phyloP scores from a whole-genome alignment of 495 filamentous ascomycete genomes.

The Talaromyces ruber region DNA sequence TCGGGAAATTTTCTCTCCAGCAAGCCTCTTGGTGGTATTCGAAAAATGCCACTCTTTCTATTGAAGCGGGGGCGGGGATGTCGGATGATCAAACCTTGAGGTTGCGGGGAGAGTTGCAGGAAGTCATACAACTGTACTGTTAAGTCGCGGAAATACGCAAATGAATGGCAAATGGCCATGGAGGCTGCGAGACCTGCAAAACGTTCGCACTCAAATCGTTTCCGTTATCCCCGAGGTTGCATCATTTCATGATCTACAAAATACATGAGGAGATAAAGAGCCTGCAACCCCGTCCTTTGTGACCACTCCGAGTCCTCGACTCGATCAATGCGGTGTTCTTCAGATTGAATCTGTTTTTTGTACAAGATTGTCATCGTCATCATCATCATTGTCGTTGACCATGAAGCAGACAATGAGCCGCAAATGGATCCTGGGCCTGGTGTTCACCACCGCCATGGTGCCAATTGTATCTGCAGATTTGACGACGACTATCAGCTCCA shows the following conservation, averaged over 20 bases:
- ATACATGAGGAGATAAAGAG: background rate
- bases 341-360: background rate
- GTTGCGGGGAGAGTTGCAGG: background rate
- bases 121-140: background rate
- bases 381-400: background rate
- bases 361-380: background rate
- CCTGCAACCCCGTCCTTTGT: background rate
- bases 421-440: background rate
- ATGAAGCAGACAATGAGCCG: background rate
- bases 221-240: background rate
- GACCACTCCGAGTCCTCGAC: background rate
- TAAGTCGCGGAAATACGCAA: background rate
- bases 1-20: background rate
- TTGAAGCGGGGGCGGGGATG: background rate
- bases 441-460: background rate
- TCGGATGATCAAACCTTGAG: background rate
- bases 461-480: background rate
- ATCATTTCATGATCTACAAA: background rate
- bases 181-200: background rate
- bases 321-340: background rate
- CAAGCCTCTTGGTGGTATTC: background rate
- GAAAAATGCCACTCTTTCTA: background rate
- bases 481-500: background rate
- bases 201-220: background rate
- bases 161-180: background rate